Base-by-base conservation (phyloP, 2,329 filamentous ascomycete genomes). In the Verticillium nubilum region DNA sequence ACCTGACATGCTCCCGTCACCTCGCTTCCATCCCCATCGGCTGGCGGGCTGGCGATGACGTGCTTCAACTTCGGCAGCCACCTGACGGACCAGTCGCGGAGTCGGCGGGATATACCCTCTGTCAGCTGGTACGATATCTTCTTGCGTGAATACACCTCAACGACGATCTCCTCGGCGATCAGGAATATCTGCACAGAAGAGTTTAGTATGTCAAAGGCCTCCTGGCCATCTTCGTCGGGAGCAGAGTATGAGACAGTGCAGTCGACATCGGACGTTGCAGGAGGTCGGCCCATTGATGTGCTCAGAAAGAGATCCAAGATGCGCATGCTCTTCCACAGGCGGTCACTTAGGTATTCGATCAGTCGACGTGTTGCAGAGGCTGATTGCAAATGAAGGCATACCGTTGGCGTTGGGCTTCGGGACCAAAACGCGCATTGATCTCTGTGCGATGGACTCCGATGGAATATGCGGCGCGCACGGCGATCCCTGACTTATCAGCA, bases 91-190 rank as follows among this genome's bases (percentile, higher is more conserved):
- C 81, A 84, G 19, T 80, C 78, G 2, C 81, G 72, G 9, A 84
- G 72, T 60, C 83, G 78, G 0, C 75, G 73, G 3, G 81, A 83
- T 25, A 84, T 81, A 0, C 79, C 81, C 59, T 83, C 81, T 0
- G 81, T 83, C 12, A 83, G 67, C 53, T 80, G 78, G 2, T 81
- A 70, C 0, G 81, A 82, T 4, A 84, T 80, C 66, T 83, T 83
- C 3, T 77, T 74, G 3, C 80, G 70, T 1, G 81, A 83, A 63
- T 83, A 84, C 3, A 84, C 77, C 60, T 83, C 76, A 0, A 80
- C 66, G 0, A 84, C 79, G 2, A 84, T 76, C 0, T 72, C 72
- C 62, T 84, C 81, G 0, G 76, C 75, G 2, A 84, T 78, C 0
- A 82, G 67, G 7, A 84, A 74, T 15, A 84, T 80, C 65, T 84